A percentile compares a stretch with the other conserved stretches of the same genome.
These are phyloP conservation scores for Aspergillus tubingensis DNA, from an alignment of 2,329 filamentous ascomycete genomes.

Conservation along the genomic window DNA sequence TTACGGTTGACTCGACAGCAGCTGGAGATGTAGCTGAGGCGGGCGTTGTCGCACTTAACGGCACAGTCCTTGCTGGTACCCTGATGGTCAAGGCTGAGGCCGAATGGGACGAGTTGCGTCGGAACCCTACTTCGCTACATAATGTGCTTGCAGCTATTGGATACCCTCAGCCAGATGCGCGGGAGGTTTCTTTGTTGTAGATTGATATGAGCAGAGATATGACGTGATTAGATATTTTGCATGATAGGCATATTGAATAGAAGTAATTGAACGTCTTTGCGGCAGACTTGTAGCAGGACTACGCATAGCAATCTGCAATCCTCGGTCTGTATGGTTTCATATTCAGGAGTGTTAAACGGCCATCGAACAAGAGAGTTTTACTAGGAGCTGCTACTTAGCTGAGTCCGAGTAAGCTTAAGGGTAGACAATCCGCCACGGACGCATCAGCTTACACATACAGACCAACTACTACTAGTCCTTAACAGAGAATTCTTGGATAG, in stretches of 20 bases:
- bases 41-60: constrained; percentile 55
- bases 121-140: constrained; percentile 45
- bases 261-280: too few relatives aligned
- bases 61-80: constrained; percentile 59
- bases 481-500: neutral
- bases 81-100: constrained; percentile 60
- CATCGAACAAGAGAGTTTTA: too few relatives aligned
- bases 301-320: too few relatives aligned
- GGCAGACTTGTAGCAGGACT: too few relatives aligned
- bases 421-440: too few relatives aligned
- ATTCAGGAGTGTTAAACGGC: too few relatives aligned
- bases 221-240: neutral
- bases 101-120: constrained; percentile 54
- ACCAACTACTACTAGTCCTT: neutral
- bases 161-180: constrained; percentile 32
- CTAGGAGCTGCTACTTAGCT: too few relatives aligned
- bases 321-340: too few relatives aligned
- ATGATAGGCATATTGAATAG: neutral
- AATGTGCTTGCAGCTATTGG: constrained; percentile 47
- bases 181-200: constrained; percentile 22
- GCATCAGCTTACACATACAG: too few relatives aligned
- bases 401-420: too few relatives aligned
- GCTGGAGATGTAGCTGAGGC: constrained; percentile 32
- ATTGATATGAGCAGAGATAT: neutral
- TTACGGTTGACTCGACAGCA: constrained; percentile 41